phyloP scores from a whole-genome alignment of 257 asterid genomes.

The Coffea canephora region DNA sequence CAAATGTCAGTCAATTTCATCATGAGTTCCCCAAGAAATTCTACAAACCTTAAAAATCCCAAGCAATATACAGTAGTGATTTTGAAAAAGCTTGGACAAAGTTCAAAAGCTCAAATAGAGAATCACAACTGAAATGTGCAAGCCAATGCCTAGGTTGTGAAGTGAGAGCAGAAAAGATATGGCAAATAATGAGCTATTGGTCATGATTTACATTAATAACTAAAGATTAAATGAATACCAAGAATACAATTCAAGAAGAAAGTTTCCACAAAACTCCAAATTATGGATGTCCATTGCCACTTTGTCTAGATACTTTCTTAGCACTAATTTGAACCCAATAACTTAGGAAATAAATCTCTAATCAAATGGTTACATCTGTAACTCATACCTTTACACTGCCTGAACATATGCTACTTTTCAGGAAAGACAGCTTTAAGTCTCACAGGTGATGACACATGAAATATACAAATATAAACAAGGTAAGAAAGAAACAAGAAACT shows the following conservation, averaged over 20 bases:
- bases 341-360: not conserved
- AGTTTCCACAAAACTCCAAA: not conserved
- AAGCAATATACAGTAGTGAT: not conserved
- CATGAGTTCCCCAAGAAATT: conserved; percentile 1
- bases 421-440: not conserved
- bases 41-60: not conserved
- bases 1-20: conserved; percentile 2
- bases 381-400: not conserved
- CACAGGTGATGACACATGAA: not conserved
- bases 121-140: not conserved
- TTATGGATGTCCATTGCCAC: not conserved
- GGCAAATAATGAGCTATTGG: not conserved
- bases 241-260: not conserved
- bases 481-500: not conserved
- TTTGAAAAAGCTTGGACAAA: not conserved
- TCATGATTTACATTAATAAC: not conserved
- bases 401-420: not conserved
- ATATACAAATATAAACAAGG: not conserved
- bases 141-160: not conserved
- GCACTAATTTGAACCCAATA: not conserved
- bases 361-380: not conserved
- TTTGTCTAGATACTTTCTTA: too few species aligned
- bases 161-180: not conserved
- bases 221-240: not conserved
- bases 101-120: not conserved